phyloP scores from a whole-genome alignment of 2,329 filamentous ascomycete species.

The Xylaria sp. region DNA sequence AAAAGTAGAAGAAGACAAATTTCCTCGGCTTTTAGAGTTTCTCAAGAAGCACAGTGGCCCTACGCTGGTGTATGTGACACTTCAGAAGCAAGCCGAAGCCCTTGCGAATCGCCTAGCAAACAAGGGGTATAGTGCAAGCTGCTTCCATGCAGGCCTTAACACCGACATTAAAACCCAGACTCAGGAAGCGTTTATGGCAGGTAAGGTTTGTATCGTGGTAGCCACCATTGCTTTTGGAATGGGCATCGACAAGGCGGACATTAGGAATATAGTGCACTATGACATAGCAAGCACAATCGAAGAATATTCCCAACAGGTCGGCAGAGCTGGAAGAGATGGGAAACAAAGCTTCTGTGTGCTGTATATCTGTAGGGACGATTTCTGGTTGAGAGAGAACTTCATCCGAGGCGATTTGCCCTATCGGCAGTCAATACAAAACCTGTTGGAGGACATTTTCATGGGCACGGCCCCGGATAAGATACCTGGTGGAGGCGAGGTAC shows the following conservation, averaged over 20 bases:
- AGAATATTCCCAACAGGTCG: constrained; percentile 68
- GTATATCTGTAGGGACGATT: constrained; percentile 67
- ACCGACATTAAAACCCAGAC: constrained; percentile 56
- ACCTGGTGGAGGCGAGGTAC: constrained; percentile 53
- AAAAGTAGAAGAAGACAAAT: constrained; percentile 57
- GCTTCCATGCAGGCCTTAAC: constrained; percentile 64
- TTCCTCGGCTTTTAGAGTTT: constrained; percentile 59
- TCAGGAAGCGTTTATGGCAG: constrained; percentile 65
- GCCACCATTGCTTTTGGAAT: constrained; percentile 70
- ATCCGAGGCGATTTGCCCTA: constrained; percentile 70
- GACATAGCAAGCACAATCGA: constrained; percentile 64
- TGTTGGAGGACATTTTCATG: constrained; percentile 68
- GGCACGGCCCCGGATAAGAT: constrained; percentile 48
- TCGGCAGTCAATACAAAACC: constrained; percentile 56
- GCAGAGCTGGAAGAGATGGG: constrained; percentile 66
- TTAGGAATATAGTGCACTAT: constrained; percentile 66
- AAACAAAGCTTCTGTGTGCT: constrained; percentile 66
- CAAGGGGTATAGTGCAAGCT: constrained; percentile 55
- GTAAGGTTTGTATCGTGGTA: constrained; percentile 58
- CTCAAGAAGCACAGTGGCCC: constrained; percentile 63
- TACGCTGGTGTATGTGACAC: constrained; percentile 70
- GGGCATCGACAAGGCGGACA: constrained; percentile 68
- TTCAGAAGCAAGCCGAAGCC: constrained; percentile 63
- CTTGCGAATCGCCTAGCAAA: constrained; percentile 54
- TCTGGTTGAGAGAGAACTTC: constrained; percentile 69